These are phyloP conservation scores for Aspergillus heteromorphus DNA, from an alignment of 495 filamentous ascomycete species.

Conservation along the genomic window DNA sequence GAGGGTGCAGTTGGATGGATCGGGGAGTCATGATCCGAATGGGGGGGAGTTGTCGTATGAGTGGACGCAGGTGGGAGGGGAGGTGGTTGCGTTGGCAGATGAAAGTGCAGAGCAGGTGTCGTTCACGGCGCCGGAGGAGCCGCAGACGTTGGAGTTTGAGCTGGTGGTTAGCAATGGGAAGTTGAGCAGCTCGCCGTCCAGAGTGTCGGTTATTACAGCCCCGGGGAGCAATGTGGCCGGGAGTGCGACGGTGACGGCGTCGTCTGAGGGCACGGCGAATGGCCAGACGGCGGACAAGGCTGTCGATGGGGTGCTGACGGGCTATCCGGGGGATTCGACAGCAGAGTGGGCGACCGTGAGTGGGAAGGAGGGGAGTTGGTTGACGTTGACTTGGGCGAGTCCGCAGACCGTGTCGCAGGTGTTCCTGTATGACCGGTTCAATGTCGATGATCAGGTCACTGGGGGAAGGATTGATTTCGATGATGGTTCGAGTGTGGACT, in stretches of 20 bases:
- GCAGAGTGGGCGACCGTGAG: slow-evolving; percentile 6
- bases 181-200: not conserved
- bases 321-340: slow-evolving; percentile 1
- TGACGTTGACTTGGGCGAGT: slow-evolving; percentile 1
- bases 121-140: not conserved
- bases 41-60: not conserved
- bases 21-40: not conserved
- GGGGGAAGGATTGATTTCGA: slow-evolving; percentile 6
- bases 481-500: not conserved
- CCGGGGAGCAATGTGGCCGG: slow-evolving; percentile 1
- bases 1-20: slow-evolving; percentile 1
- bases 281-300: slow-evolving; percentile 5
- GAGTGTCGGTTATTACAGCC: not conserved
- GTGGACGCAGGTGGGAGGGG: slow-evolving; percentile 8
- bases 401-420: slow-evolving; percentile 5
- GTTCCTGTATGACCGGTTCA: slow-evolving; percentile 7
- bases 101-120: not conserved
- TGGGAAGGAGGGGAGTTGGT: slow-evolving; percentile 4
- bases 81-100: not conserved
- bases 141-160: slow-evolving; percentile 2
- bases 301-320: not conserved
- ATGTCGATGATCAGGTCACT: slow-evolving; percentile 6
- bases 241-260: slow-evolving; percentile 3
- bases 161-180: slow-evolving; percentile 3
- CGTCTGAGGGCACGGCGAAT: not conserved